phyloP scores from a whole-genome alignment of 805 yeast species.

The Saturnispora kantuleensis region DNA sequence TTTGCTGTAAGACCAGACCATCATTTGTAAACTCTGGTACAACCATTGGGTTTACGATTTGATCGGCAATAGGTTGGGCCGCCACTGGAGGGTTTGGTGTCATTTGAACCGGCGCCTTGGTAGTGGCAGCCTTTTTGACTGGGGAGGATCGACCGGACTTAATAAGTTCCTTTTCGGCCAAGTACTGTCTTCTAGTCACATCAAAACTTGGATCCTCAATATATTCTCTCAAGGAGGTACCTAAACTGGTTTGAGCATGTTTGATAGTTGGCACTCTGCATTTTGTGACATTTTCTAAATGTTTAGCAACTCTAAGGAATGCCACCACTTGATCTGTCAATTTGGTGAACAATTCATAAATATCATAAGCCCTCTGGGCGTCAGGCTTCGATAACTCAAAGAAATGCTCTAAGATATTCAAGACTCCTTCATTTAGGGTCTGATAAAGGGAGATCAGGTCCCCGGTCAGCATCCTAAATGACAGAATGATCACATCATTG shows the following conservation, averaged over 20 bases:
- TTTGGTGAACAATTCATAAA: conserved; percentile 77
- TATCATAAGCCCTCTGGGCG: conserved; percentile 76
- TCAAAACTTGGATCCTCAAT: conserved; percentile 81
- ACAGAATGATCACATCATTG: conserved; percentile 75
- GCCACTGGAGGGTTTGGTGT: background rate
- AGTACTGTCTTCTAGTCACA: conserved; percentile 62
- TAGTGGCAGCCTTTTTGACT: background rate
- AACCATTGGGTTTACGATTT: background rate
- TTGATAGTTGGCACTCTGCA: conserved; percentile 90
- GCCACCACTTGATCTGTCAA: conserved; percentile 82
- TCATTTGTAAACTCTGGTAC: background rate
- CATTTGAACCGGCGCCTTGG: conserved; percentile 1
- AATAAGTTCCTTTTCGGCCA: conserved; percentile 51
- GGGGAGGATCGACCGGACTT: background rate
- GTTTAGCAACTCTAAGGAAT: conserved; percentile 82
- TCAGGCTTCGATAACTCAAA: conserved; percentile 84
- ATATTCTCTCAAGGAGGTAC: conserved; percentile 80
- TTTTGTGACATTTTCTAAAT: conserved; percentile 76
- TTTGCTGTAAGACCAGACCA: background rate
- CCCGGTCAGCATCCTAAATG: conserved; percentile 81
- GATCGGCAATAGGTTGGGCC: too few species aligned
- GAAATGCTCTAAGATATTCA: conserved; percentile 85
- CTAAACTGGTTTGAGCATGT: conserved; percentile 93
- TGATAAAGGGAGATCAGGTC: conserved; percentile 83
- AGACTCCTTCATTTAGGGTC: conserved; percentile 89